Conservation (phyloP, 2,329 filamentous ascomycete genomes). For the Pestalotiopsis sp. region DNA sequence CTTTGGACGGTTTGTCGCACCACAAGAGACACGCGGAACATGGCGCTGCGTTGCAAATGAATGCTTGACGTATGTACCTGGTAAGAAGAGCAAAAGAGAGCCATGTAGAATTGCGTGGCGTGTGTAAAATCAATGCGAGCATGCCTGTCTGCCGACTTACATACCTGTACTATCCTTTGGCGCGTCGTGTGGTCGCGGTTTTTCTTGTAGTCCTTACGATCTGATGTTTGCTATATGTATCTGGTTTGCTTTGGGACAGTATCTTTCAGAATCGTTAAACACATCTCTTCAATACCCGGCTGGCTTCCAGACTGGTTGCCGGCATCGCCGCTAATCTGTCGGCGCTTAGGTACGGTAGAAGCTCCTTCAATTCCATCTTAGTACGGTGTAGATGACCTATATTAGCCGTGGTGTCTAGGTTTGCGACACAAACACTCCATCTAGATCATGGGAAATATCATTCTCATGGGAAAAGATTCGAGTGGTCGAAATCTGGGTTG, state of each 20-base stretch:
- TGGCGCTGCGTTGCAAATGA: not conserved
- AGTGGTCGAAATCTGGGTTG: not conserved
- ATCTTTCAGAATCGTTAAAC: not conserved
- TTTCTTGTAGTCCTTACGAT: too few species aligned
- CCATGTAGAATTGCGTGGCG: not conserved
- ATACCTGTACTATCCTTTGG: not conserved
- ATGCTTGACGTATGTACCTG: not conserved
- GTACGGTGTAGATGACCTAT: not conserved
- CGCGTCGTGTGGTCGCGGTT: too few species aligned
- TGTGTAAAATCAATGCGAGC: not conserved
- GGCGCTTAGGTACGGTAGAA: not conserved
- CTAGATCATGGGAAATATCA: not conserved
- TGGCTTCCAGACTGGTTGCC: not conserved
- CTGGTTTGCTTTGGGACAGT: not conserved
- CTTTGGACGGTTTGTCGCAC: constrained; percentile 2
- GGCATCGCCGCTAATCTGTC: not conserved
- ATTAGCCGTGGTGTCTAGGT: not conserved
- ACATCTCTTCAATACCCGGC: not conserved
- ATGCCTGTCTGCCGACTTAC: not conserved
- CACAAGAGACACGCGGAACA: constrained; percentile 1
- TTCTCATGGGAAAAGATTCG: not conserved
- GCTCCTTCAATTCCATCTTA: not conserved
- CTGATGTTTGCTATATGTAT: not conserved
- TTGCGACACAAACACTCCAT: not conserved
- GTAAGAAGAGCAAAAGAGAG: not conserved